Percentiles rank a stretch among this genome's conserved stretches.
Conservation (phyloP, 2,329 filamentous ascomycete genomes). For the Setomelanomma holmii region DNA sequence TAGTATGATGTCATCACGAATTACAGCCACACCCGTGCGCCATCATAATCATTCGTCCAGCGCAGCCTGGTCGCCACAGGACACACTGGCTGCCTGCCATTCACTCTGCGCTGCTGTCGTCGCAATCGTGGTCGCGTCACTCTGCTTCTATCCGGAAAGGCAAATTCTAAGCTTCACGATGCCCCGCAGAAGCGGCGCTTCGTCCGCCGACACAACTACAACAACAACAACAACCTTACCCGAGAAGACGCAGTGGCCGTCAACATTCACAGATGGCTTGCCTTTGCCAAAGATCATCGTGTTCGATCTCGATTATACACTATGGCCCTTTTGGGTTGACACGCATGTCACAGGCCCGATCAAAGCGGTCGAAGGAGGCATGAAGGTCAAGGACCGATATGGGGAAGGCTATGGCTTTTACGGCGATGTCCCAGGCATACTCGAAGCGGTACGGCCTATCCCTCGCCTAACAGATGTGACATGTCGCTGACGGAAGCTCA, state of each 20-base stretch:
- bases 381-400: slow-evolving; percentile 60
- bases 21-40: background rate
- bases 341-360: slow-evolving; percentile 84
- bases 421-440: slow-evolving; percentile 51
- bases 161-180: slow-evolving; percentile 19
- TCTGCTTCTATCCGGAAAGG: no score
- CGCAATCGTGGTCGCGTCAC: background rate
- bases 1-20: background rate
- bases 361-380: slow-evolving; percentile 55
- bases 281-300: slow-evolving; percentile 84
- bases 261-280: slow-evolving; percentile 68
- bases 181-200: slow-evolving; percentile 36
- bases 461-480: slow-evolving; percentile 50
- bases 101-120: background rate
- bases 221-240: slow-evolving; percentile 44
- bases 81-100: background rate
- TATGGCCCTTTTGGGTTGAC: slow-evolving; percentile 99
- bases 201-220: slow-evolving; percentile 31
- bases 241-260: slow-evolving; percentile 51
- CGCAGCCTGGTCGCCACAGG: no score
- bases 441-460: slow-evolving; percentile 50
- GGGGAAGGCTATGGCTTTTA: slow-evolving; percentile 58
- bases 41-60: no score
- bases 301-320: slow-evolving; percentile 96
- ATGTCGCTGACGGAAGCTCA: slow-evolving; percentile 31